Evolutionary conservation across 176 grass and related monocot genomes (phyloP).

Genomic region (Rhynchospora breviuscula): DNA sequence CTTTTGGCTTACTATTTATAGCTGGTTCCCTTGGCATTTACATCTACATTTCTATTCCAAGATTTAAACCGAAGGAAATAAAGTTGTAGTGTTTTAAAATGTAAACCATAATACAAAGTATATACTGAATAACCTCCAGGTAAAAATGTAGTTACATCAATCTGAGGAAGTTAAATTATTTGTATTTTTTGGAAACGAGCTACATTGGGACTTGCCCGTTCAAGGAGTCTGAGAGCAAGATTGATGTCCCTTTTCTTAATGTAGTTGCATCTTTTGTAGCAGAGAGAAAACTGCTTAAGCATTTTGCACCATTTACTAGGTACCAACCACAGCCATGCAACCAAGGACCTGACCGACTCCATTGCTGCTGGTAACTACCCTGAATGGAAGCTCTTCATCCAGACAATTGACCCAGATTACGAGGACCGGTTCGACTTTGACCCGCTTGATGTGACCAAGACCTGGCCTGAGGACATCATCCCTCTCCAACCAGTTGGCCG

Average conservation of each 20-base stretch:
- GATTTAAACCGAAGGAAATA: not conserved
- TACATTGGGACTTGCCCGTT: not conserved
- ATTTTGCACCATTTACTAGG: conserved; percentile 15
- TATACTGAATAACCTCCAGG: not conserved
- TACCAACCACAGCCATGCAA: conserved; percentile 95
- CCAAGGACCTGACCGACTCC: conserved; percentile 73
- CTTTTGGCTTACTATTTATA: not conserved
- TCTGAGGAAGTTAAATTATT: not conserved
- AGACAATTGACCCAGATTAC: conserved; percentile 69
- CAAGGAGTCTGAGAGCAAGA: not conserved
- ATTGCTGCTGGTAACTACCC: conserved; percentile 87
- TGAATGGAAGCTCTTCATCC: conserved; percentile 85
- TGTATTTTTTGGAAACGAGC: not conserved
- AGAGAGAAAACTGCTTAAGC: not conserved
- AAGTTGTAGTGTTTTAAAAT: not conserved
- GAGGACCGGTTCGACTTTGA: conserved; percentile 78
- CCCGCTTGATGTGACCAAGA: conserved; percentile 96
- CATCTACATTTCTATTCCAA: not conserved
- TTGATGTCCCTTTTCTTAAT: not conserved
- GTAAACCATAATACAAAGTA: not conserved
- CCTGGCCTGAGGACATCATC: conserved; percentile 86
- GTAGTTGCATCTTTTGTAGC: not conserved
- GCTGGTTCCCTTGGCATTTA: not conserved
- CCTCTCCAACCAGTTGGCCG: conserved; percentile 86
- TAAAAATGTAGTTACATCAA: not conserved